phyloP scores from a whole-genome alignment of 345 rosid genomes.

The Citrus unshiu region DNA sequence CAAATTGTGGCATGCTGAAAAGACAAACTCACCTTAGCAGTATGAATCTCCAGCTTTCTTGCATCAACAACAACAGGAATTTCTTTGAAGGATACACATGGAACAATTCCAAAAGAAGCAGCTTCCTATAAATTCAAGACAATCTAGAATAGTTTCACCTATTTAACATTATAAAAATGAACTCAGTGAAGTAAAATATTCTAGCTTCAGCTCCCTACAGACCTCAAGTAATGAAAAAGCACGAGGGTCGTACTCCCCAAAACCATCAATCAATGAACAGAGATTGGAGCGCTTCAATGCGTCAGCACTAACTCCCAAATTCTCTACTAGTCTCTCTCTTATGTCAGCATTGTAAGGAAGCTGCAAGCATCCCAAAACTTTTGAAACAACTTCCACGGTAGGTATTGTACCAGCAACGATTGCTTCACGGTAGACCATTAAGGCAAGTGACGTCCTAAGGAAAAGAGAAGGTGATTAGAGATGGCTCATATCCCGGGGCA shows the following conservation, averaged over 20 bases:
- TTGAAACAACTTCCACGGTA: slow-evolving; percentile 73
- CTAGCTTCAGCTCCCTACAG: slow-evolving; percentile 15
- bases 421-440: slow-evolving; percentile 68
- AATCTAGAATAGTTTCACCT: slow-evolving; percentile 2
- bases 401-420: slow-evolving; percentile 59
- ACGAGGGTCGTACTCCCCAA: slow-evolving; percentile 94
- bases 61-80: slow-evolving; percentile 60
- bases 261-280: slow-evolving; percentile 76
- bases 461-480: slow-evolving; percentile 14
- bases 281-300: slow-evolving; percentile 50
- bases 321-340: slow-evolving; percentile 61
- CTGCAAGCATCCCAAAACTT: slow-evolving; percentile 82
- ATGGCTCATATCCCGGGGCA: background rate
- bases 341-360: slow-evolving; percentile 66
- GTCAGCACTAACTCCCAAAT: slow-evolving; percentile 49
- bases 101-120: slow-evolving; percentile 71
- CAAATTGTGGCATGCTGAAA: background rate
- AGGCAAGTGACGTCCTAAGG: slow-evolving; percentile 71
- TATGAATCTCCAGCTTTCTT: slow-evolving; percentile 47
- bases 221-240: slow-evolving; percentile 93
- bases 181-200: slow-evolving; percentile 9
- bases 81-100: slow-evolving; percentile 56
- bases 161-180: background rate
- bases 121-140: slow-evolving; percentile 53
- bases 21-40: slow-evolving; percentile 53